Conservation (phyloP, 2,329 filamentous ascomycete species). For the Tolypocladium ovalisporum region DNA sequence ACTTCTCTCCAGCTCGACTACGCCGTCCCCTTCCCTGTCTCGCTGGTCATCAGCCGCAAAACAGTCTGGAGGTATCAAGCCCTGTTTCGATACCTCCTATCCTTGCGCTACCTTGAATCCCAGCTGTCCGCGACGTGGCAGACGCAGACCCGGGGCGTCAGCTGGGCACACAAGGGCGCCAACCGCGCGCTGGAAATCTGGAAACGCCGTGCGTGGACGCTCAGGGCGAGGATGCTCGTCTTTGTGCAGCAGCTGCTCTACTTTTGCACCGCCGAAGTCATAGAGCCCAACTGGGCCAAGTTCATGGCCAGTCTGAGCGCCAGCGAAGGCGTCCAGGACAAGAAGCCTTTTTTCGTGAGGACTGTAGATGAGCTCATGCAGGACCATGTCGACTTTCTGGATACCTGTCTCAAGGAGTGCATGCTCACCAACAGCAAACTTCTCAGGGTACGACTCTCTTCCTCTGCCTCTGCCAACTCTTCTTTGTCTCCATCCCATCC, state of each 20-base stretch:
- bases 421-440: slow-evolving; percentile 97
- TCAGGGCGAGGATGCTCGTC: slow-evolving; percentile 88
- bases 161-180: slow-evolving; percentile 74
- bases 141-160: slow-evolving; percentile 68
- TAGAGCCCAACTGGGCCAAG: slow-evolving; percentile 93
- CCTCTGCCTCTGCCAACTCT: no score
- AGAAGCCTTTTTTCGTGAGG: slow-evolving; percentile 32
- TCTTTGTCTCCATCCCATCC: not conserved
- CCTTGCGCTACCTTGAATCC: slow-evolving; percentile 78
- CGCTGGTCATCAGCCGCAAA: slow-evolving; percentile 88
- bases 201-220: slow-evolving; percentile 86
- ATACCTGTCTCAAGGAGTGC: slow-evolving; percentile 96
- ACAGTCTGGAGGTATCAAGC: slow-evolving; percentile 96
- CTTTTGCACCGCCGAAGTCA: slow-evolving; percentile 93
- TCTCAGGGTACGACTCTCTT: slow-evolving; percentile 53
- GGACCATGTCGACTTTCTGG: slow-evolving; percentile 95
- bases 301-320: slow-evolving; percentile 79
- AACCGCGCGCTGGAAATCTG: slow-evolving; percentile 70
- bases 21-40: slow-evolving; percentile 86
- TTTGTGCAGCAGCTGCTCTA: slow-evolving; percentile 96
- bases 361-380: slow-evolving; percentile 98
- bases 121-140: slow-evolving; percentile 83
- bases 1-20: slow-evolving; percentile 93
- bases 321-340: slow-evolving; percentile 30
- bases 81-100: slow-evolving; percentile 87